phyloP scores from a whole-genome alignment of 2,329 filamentous ascomycete genomes.

The Colletotrichum magnum region DNA sequence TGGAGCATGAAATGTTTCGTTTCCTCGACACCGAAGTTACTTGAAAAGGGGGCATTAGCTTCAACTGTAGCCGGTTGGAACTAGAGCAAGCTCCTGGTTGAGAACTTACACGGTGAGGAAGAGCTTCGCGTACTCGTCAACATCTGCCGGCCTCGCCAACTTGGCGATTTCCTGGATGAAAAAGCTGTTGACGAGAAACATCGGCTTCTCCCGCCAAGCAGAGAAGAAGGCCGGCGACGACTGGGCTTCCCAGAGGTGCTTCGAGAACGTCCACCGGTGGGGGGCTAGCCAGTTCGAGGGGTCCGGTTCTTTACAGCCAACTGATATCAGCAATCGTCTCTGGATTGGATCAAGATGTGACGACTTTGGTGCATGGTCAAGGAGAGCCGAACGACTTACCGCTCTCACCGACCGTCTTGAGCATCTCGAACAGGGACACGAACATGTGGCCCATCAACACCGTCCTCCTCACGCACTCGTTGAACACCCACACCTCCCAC shows the following conservation, averaged over 20 bases:
- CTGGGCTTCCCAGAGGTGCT: constrained; percentile 59
- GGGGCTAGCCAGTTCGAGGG: constrained; percentile 41
- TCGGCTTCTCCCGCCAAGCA: constrained; percentile 60
- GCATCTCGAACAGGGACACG: constrained; percentile 51
- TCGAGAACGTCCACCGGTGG: constrained; percentile 55
- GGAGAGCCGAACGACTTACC: constrained; percentile 37
- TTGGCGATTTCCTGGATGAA: constrained; percentile 54
- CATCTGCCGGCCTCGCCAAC: constrained; percentile 53
- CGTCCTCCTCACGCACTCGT: constrained; percentile 58
- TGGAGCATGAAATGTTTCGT: constrained; percentile 41
- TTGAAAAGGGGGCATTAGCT: not conserved
- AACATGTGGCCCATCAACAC: constrained; percentile 51
- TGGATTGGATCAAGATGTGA: not conserved
- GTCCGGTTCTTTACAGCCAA: constrained; percentile 1
- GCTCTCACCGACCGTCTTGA: constrained; percentile 46
- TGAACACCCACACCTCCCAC: constrained; percentile 63
- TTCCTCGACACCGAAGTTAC: constrained; percentile 39
- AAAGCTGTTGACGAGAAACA: constrained; percentile 52
- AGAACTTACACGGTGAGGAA: constrained; percentile 55
- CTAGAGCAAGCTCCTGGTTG: no score
- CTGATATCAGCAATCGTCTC: not conserved
- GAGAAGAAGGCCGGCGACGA: constrained; percentile 58
- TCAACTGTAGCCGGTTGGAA: no score
- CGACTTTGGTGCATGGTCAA: constrained; percentile 3
- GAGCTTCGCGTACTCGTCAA: constrained; percentile 57